Conservation (phyloP, 768 basidiomycete genomes). For the Amanita polypyramis region DNA sequence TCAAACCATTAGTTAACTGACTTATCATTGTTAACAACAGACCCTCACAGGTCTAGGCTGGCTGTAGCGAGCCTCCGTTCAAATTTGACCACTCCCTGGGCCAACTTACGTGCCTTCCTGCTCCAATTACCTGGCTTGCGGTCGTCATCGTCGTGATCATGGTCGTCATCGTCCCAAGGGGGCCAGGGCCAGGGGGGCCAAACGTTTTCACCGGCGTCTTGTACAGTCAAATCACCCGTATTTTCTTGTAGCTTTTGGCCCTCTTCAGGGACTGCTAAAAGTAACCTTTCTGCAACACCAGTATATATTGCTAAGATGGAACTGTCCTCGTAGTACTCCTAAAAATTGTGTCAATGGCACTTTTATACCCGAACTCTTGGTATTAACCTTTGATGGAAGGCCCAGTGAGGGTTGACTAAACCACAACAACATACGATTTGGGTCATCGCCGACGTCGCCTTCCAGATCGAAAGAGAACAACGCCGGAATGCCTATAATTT, state of each 20-base stretch:
- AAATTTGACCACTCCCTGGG: slow-evolving; percentile 63
- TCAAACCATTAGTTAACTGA: background rate
- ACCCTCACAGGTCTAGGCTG: slow-evolving; percentile 65
- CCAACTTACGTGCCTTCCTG: slow-evolving; percentile 49
- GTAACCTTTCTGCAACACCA: slow-evolving; percentile 54
- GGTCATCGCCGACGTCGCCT: slow-evolving; percentile 80
- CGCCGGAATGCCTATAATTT: slow-evolving; percentile 53
- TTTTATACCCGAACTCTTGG: background rate
- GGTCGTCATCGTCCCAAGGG: slow-evolving; percentile 62
- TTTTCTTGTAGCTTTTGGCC: slow-evolving; percentile 22
- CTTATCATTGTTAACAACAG: background rate
- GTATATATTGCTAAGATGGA: slow-evolving; percentile 60
- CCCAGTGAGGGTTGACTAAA: slow-evolving; percentile 75
- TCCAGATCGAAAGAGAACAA: slow-evolving; percentile 80
- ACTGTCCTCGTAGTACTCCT: slow-evolving; percentile 89
- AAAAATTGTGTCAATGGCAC: background rate
- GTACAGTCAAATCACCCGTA: slow-evolving; percentile 14
- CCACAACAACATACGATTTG: slow-evolving; percentile 79
- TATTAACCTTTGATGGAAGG: slow-evolving; percentile 72
- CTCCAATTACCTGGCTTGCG: slow-evolving; percentile 38
- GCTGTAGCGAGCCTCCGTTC: slow-evolving; percentile 72
- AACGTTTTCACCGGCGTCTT: slow-evolving; percentile 31
- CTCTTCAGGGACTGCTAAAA: slow-evolving; percentile 46
- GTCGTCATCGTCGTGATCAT: slow-evolving; percentile 34
- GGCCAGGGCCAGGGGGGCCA: slow-evolving; percentile 86